Evolutionary conservation across 768 basidiomycete genomes (phyloP).

Genomic region (Tulasnella sp.): DNA sequence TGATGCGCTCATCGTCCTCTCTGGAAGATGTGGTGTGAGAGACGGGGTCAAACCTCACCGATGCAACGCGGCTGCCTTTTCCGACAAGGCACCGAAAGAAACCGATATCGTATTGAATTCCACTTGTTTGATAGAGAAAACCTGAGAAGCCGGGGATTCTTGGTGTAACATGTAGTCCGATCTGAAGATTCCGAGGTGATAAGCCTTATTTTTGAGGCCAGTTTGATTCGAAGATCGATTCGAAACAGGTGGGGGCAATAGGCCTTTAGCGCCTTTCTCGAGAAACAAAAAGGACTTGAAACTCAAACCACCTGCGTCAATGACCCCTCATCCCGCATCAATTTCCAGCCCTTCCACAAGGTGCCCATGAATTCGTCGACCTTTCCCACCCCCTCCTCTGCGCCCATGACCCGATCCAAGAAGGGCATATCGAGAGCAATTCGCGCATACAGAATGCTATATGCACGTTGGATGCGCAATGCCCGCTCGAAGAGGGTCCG

Average conservation of each 20-base stretch:
- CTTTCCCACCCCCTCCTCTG: constrained; percentile 57
- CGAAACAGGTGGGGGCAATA: too few species aligned
- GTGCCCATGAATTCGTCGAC: constrained; percentile 80
- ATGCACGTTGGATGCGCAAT: constrained; percentile 53
- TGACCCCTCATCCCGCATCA: constrained; percentile 42
- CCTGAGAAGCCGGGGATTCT: constrained; percentile 26
- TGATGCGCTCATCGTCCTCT: background rate
- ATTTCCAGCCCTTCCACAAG: constrained; percentile 81
- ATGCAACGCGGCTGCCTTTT: constrained; percentile 59
- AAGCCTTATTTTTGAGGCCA: constrained; percentile 36
- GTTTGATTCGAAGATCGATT: background rate
- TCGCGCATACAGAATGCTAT: constrained; percentile 77
- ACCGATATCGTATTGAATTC: constrained; percentile 97
- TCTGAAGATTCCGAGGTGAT: constrained; percentile 83
- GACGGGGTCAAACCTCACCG: constrained; percentile 35
- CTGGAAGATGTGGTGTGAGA: constrained; percentile 1
- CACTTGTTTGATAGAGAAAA: constrained; percentile 74
- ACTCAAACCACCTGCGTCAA: constrained; percentile 37
- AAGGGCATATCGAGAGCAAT: constrained; percentile 71
- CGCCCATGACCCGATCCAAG: constrained; percentile 76
- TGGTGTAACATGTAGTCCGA: constrained; percentile 87
- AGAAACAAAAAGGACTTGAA: too few species aligned
- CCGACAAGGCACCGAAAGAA: constrained; percentile 75
- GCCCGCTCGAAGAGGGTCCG: constrained; percentile 56
- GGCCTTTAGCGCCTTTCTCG: too few species aligned